Evolutionary conservation across 2,329 filamentous ascomycete genomes (phyloP).

Genomic region (Trichoderma harzianum): DNA sequence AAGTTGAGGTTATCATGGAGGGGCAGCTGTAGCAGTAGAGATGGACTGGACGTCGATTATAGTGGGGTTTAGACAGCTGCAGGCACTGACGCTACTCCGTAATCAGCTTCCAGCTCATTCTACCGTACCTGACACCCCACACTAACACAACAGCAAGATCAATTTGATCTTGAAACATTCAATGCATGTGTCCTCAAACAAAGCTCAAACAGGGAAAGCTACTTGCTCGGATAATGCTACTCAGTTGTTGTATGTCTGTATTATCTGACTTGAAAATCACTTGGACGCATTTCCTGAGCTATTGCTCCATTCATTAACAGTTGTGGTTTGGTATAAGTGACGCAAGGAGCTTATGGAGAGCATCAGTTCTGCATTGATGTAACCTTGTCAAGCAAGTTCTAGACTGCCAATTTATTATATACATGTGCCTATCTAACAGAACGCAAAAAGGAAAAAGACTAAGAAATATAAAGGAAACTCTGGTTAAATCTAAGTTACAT

Average conservation of each 20-base stretch:
- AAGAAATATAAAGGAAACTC: neutral
- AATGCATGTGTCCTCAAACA: neutral
- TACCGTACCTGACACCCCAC: too few relatives aligned
- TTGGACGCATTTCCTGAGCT: neutral
- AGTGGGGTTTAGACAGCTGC: neutral
- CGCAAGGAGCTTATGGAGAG: neutral
- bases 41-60: neutral
- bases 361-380: neutral
- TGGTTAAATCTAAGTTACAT: neutral
- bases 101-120: neutral
- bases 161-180: too few relatives aligned
- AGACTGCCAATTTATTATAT: neutral
- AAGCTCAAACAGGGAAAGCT: neutral
- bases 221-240: neutral
- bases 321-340: neutral
- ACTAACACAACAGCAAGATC: neutral
- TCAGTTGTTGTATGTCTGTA: too few relatives aligned
- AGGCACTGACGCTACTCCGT: neutral
- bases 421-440: neutral
- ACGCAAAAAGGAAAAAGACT: neutral
- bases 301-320: neutral
- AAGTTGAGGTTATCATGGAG: conserved; percentile 14
- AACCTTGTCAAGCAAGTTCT: neutral
- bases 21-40: neutral
- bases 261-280: too few relatives aligned